These are phyloP conservation scores for Juncus inflexus DNA, from an alignment of 176 grass and related monocot genomes.

Conservation along the genomic window DNA sequence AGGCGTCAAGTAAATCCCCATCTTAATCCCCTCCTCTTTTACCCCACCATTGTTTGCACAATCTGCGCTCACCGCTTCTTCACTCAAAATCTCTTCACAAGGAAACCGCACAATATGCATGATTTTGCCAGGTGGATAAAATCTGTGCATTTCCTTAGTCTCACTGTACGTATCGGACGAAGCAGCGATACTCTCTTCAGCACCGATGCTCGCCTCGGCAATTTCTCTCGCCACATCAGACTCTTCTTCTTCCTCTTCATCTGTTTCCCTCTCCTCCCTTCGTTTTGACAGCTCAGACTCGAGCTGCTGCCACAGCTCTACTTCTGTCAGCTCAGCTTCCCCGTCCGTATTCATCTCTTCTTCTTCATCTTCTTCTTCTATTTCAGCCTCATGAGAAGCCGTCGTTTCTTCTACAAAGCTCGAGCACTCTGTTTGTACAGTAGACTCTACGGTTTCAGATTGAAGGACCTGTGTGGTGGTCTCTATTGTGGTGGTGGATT, in stretches of 20 bases:
- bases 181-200: constrained; percentile 27
- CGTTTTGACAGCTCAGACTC: constrained; percentile 73
- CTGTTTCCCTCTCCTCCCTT: constrained; percentile 40
- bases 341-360: neutral
- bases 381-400: constrained; percentile 36
- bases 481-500: constrained; percentile 13
- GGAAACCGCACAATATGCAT: constrained; percentile 64
- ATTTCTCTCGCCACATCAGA: constrained; percentile 59
- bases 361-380: constrained; percentile 39
- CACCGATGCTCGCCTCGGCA: constrained; percentile 44
- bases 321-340: constrained; percentile 58
- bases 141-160: constrained; percentile 73
- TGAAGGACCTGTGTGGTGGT: constrained; percentile 42
- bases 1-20: constrained; percentile 69
- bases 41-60: constrained; percentile 19
- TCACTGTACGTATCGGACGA: constrained; percentile 42
- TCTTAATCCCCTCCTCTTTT: constrained; percentile 29
- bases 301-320: constrained; percentile 86
- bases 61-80: constrained; percentile 32
- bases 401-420: constrained; percentile 23
- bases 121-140: constrained; percentile 92
- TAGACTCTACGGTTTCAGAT: constrained; percentile 42
- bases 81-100: constrained; percentile 12
- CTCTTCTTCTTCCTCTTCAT: constrained; percentile 56
- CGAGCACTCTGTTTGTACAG: constrained; percentile 41